Percentiles rank a stretch among this genome's conserved stretches.
Conservation (phyloP, 176 grass and related monocot species). For the Pontederia crassipes region DNA sequence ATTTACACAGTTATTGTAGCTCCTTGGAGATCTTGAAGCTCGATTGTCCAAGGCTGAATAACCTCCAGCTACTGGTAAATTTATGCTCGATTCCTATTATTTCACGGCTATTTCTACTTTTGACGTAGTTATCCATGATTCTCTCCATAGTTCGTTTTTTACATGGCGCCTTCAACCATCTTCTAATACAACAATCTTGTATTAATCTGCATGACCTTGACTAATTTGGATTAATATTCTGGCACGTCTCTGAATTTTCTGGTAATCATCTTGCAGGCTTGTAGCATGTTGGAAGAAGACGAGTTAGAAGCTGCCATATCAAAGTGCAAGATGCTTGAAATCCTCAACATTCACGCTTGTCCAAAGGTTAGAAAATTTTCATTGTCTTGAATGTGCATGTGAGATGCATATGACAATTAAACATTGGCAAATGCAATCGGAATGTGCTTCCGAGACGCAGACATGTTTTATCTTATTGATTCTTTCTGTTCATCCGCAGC, state of each 20-base stretch:
- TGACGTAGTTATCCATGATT: neutral
- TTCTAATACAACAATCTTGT: neutral
- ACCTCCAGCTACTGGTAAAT: constrained; percentile 74
- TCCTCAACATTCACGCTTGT: constrained; percentile 74
- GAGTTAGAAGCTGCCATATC: constrained; percentile 82
- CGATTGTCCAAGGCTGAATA: constrained; percentile 79
- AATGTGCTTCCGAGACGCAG: neutral
- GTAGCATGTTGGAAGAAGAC: constrained; percentile 77
- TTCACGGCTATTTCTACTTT: neutral
- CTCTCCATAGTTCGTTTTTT: neutral
- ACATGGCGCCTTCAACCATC: no score
- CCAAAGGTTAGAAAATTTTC: constrained; percentile 41
- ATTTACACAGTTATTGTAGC: constrained; percentile 55
- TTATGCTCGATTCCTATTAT: neutral
- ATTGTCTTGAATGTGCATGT: neutral
- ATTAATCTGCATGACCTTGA: neutral
- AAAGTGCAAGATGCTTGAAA: constrained; percentile 52
- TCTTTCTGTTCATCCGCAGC: constrained; percentile 26
- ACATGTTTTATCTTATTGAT: neutral
- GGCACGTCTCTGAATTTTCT: neutral
- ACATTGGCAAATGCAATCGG: no score
- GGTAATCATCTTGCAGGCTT: constrained; percentile 38
- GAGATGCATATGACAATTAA: neutral
- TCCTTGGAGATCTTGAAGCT: constrained; percentile 90
- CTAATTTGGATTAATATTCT: neutral